phyloP scores from a whole-genome alignment of 352 stramenopile species.

The Blastocystis sp. region DNA sequence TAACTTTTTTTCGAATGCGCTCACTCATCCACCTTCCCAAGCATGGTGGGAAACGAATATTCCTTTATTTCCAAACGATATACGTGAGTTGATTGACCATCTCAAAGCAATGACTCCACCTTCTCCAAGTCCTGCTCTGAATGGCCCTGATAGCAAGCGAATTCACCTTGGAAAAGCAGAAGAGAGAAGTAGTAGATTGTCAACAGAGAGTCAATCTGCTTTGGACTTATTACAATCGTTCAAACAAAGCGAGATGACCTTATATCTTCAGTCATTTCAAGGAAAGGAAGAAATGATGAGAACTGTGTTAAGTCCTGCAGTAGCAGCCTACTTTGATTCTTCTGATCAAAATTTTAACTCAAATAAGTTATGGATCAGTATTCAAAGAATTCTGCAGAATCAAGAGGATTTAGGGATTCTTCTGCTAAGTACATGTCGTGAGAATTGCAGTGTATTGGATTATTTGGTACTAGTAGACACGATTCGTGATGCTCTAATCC shows the following conservation, averaged over 20 bases:
- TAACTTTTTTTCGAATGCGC: not conserved
- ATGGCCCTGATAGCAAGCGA: not conserved
- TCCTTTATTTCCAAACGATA: not conserved
- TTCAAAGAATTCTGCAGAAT: not conserved
- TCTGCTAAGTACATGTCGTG: not conserved
- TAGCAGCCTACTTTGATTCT: not conserved
- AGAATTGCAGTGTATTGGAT: not conserved
- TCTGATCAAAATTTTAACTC: not conserved
- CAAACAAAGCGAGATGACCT: not conserved
- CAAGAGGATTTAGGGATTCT: not conserved
- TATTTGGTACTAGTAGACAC: not conserved
- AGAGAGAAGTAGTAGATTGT: not conserved
- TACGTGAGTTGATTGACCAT: slow-evolving; percentile 14
- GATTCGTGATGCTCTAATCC: not conserved
- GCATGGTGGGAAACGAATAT: slow-evolving; percentile 10
- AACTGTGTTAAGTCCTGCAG: not conserved
- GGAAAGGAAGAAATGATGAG: not conserved
- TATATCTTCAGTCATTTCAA: not conserved
- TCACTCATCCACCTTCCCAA: not conserved
- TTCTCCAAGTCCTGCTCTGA: not conserved
- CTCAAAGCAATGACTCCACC: not conserved
- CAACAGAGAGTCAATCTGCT: not conserved
- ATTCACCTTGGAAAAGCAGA: not conserved
- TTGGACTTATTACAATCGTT: not conserved
- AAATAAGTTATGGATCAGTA: not conserved